Evolutionary conservation across 306 rosid genomes (phyloP).

Genomic region (Begonia loranthoides): DNA sequence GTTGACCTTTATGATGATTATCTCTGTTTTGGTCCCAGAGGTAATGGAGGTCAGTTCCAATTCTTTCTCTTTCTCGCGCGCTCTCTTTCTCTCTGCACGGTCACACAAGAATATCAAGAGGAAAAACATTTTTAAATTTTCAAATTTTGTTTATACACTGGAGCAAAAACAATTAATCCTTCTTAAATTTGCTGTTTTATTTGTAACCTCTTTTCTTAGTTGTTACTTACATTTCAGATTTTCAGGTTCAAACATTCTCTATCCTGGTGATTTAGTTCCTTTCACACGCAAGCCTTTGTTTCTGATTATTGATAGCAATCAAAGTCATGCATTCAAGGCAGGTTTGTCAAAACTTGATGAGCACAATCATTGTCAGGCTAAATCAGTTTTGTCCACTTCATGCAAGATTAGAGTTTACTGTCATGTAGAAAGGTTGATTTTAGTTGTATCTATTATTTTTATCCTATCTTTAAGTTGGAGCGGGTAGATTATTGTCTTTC

Average conservation of each 20-base stretch:
- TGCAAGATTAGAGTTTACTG: background rate
- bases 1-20: conserved; percentile 44
- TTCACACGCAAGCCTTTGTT: conserved; percentile 93
- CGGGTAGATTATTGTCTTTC: too few species aligned
- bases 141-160: too few species aligned
- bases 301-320: conserved; percentile 88
- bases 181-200: background rate
- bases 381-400: conserved; percentile 13
- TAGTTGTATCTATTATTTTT: background rate
- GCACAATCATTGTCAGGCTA: conserved; percentile 24
- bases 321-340: conserved; percentile 99
- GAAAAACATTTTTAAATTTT: too few species aligned
- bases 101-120: too few species aligned
- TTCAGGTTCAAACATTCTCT: conserved; percentile 74
- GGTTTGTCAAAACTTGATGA: conserved; percentile 89
- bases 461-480: too few species aligned
- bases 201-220: background rate
- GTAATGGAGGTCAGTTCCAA: conserved; percentile 35
- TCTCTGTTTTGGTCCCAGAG: conserved; percentile 90
- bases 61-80: background rate
- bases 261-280: conserved; percentile 91
- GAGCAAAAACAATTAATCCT: too few species aligned
- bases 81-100: background rate
- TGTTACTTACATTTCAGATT: background rate
- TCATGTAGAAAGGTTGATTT: background rate